Conservation (phyloP, 140 eudicot species). For the Erigeron philadelphicus region DNA sequence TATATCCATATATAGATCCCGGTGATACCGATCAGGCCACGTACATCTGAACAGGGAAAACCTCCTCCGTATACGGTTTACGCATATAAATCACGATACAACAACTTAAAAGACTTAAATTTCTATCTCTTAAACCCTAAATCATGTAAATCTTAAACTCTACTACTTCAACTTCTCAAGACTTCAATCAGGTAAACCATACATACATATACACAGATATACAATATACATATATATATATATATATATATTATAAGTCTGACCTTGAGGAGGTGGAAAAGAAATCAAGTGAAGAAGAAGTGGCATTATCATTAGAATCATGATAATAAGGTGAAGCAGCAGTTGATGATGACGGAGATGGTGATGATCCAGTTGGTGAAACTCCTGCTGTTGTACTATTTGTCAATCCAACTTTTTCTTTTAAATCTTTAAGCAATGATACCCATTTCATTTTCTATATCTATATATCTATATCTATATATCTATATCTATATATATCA, state of each 20-base stretch:
- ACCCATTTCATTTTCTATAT: conserved; percentile 78
- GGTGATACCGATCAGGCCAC: too few relatives aligned
- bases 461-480: background rate
- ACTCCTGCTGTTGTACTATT: background rate
- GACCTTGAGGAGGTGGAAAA: conserved; percentile 43
- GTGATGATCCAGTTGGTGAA: conserved; percentile 27
- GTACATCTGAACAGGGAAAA: too few relatives aligned
- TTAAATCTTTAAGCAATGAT: conserved; percentile 84
- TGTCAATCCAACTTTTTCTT: conserved; percentile 73
- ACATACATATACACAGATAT: conserved; percentile 4
- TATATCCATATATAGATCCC: too few relatives aligned
- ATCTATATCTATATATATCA: conserved; percentile 21
- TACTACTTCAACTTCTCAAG: conserved; percentile 12
- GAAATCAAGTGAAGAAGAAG: conserved; percentile 33
- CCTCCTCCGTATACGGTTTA: too few relatives aligned
- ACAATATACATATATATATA: background rate
- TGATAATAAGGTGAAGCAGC: conserved; percentile 36
- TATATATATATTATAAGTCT: conserved; percentile 8
- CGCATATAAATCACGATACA: background rate
- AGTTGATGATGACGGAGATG: conserved; percentile 36
- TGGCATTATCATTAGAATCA: conserved; percentile 32
- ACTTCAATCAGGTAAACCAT: background rate
- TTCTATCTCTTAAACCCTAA: conserved; percentile 31
- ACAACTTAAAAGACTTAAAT: conserved; percentile 1
- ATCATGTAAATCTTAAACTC: background rate